Evolutionary conservation across 2,329 filamentous ascomycete species (phyloP).

Genomic region (Colletotrichum tropicicola): DNA sequence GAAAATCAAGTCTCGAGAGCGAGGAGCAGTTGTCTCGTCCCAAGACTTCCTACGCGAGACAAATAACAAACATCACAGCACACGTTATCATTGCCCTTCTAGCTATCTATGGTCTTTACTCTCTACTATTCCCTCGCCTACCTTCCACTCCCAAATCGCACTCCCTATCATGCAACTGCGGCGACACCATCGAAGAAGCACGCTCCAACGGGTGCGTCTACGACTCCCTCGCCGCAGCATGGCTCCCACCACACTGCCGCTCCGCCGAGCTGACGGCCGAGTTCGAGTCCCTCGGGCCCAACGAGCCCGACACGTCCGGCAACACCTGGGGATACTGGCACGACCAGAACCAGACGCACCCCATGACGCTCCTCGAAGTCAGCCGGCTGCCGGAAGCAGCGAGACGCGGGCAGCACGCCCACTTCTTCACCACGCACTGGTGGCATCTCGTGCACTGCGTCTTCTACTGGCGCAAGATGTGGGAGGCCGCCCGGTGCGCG

Average conservation of each 20-base stretch:
- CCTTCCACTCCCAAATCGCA: background rate
- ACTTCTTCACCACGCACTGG: slow-evolving; percentile 32
- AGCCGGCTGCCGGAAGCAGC: slow-evolving; percentile 15
- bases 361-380: slow-evolving; percentile 34
- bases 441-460: slow-evolving; percentile 44
- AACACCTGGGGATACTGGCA: slow-evolving; percentile 41
- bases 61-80: no score
- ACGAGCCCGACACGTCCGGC: slow-evolving; percentile 33
- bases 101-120: background rate
- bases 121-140: background rate
- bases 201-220: slow-evolving; percentile 39
- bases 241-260: slow-evolving; percentile 43
- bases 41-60: background rate
- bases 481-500: slow-evolving; percentile 9
- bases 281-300: slow-evolving; percentile 41
- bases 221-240: slow-evolving; percentile 43
- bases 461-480: slow-evolving; percentile 43
- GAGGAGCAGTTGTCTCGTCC: rapidly evolving
- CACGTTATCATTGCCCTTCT: background rate
- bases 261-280: slow-evolving; percentile 42
- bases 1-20: rapidly evolving
- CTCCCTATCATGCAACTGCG: slow-evolving; percentile 39
- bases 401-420: slow-evolving; percentile 21
- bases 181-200: slow-evolving; percentile 39
- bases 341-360: slow-evolving; percentile 35